Base-by-base conservation (phyloP, 495 filamentous ascomycete genomes). In the Hypoxylon cercidicola region DNA sequence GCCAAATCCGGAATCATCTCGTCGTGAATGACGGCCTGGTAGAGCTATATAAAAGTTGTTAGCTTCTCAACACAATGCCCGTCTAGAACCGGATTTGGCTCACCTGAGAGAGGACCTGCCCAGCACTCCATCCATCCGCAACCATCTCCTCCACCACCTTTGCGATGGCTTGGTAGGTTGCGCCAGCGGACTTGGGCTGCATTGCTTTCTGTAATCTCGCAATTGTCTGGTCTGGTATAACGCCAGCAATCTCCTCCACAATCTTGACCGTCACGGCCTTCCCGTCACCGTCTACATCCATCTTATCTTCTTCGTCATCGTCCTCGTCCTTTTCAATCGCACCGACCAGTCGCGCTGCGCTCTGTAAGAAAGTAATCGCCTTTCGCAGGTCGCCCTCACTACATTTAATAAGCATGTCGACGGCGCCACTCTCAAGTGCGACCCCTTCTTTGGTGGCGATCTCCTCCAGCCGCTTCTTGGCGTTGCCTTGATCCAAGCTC, bases 121-220 rank as follows among this genome's bases (percentile, higher is more conserved):
- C 88, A n/a, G 94, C 95, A 78, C 92, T 97, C 96, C 95, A 99
- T 19, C 95, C 95, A 78, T 99, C 95, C 12, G 95, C 94, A 59
- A 97, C 89, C 82, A 98, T 87, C 72, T 96, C 89, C 68, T 90
- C 89, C 6, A 98, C 88, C 16, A 90, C 87, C 66, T 85, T 89
- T 0, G 91, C 85, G 10, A 99, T 82, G 34, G 85, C 83, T 56
- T 87, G 85, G 71, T 94, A 98, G 0, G 86, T 82, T 12, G 87
- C 85, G 1, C 79, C 78, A 0, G 83, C 85, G 28, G 82, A 82
- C 64, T 78, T 85, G 9, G 92, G 91, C 71, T 91, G 89, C 84
- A 97, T 92, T 28, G 93, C 91, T 60, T 88, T 74, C 3, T 90
- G 69, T 41, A 99, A 79, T 28, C 70, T 75, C 49, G 91, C 85